A percentile compares a stretch with the other conserved stretches of the same genome.
Evolutionary conservation across 257 asterid genomes (phyloP).

Genomic region (Leptodermis oblonga): DNA sequence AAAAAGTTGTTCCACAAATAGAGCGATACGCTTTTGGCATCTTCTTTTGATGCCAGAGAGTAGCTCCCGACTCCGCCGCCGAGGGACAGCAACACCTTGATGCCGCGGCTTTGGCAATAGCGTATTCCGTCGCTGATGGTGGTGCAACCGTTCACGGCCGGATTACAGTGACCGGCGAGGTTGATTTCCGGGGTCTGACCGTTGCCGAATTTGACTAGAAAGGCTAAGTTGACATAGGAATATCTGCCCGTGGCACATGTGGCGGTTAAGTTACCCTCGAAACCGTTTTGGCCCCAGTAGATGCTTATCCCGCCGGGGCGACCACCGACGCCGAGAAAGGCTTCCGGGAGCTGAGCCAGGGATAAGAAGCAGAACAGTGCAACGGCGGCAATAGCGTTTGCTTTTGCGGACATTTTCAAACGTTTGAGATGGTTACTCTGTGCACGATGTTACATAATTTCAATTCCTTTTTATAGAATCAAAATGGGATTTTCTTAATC

Average conservation of each 20-base stretch:
- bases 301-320: conserved; percentile 42
- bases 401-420: conserved; percentile 12
- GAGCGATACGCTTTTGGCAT: conserved; percentile 39
- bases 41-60: conserved; percentile 45
- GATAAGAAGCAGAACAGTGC: conserved; percentile 5
- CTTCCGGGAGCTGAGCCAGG: not conserved
- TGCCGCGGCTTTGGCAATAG: conserved; percentile 45
- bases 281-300: conserved; percentile 90
- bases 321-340: conserved; percentile 3
- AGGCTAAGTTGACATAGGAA: conserved; percentile 55
- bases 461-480: not conserved
- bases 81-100: conserved; percentile 58
- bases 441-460: not conserved
- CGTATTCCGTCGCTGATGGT: conserved; percentile 37
- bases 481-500: not conserved
- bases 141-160: conserved; percentile 38
- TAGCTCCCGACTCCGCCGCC: conserved; percentile 70
- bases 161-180: conserved; percentile 84
- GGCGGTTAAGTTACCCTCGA: conserved; percentile 52
- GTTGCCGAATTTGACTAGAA: conserved; percentile 50
- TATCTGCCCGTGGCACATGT: conserved; percentile 69
- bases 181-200: conserved; percentile 61
- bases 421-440: not conserved
- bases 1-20: conserved; percentile 62
- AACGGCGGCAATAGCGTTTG: too few relatives aligned